Evolutionary conservation across 2,329 filamentous ascomycete genomes (phyloP), one percentile per base, ranked within the genome.

Genomic region (Cercospora zeina): DNA sequence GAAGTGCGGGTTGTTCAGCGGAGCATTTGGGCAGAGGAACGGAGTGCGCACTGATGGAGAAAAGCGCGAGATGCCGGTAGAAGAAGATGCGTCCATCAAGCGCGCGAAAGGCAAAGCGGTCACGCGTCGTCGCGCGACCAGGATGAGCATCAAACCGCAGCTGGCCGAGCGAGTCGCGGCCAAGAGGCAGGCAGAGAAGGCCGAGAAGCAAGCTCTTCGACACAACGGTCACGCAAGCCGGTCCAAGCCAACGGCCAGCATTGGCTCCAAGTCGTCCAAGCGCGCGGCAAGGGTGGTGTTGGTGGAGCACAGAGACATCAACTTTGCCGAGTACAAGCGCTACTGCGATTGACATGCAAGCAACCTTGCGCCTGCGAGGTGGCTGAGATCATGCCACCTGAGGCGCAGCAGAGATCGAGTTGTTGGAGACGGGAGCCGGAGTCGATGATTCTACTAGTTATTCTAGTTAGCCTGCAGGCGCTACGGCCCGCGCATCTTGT

Each of bases 1-100:
- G 30, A 50, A 65, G 58, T 69, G 65, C 47, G 63, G 60, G 13
- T 33, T 58, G 16, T 61, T 58, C 59, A 58, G 53, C 33, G 37
- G 47, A 19, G 16, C 24, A 6, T 16, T 24, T 13, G 50, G 27
- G 4, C 11, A 10, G 42, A 58, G 13, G 21, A 21, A 58, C 30
- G 39, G 21, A 21, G 49, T 11, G 57, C 37, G 6, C 30, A 50
- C 33, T n/a, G 42, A 58, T 10, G 56, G 36, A 19, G 19, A 30
- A 27, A 54, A n/a, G n/a, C n/a, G 58, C 51, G 51, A 54, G 1
- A 8, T 21, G n/a, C 14, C 16, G 14, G 30, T n/a, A n/a, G n/a
- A 11, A 33, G 36, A n/a, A 37, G 33, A 24, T 31, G n/a, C n/a
- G n/a, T 54, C 19, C 13, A 9, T 33, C 19, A 33, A 3, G 21